Evolutionary conservation across 2,329 filamentous ascomycete genomes (phyloP).

Genomic region (Talaromyces sp.): DNA sequence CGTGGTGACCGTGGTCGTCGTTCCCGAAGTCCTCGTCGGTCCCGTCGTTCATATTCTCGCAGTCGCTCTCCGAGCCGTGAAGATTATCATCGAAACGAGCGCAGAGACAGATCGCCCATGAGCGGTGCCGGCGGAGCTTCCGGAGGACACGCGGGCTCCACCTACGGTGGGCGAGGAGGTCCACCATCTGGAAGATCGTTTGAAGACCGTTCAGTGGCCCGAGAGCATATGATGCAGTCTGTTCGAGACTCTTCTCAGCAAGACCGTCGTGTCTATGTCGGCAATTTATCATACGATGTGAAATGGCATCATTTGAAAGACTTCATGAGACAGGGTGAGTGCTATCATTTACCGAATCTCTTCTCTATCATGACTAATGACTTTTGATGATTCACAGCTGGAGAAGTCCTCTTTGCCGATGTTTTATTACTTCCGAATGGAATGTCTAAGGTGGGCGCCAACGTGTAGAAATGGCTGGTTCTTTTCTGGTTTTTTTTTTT

Average conservation of each 20-base stretch:
- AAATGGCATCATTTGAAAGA: constrained; percentile 99
- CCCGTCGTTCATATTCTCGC: constrained; percentile 73
- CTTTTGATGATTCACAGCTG: constrained; percentile 59
- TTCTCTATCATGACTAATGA: constrained; percentile 29
- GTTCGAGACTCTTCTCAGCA: constrained; percentile 94
- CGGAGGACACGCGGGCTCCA: constrained; percentile 65
- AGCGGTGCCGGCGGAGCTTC: constrained; percentile 64
- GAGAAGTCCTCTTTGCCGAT: constrained; percentile 99
- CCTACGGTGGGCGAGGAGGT: constrained; percentile 57
- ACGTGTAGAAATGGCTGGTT: constrained; percentile 80
- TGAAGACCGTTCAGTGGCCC: constrained; percentile 77
- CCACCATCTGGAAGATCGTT: constrained; percentile 66
- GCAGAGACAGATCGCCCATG: constrained; percentile 84
- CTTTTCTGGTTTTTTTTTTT: constrained; percentile 58
- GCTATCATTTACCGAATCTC: constrained; percentile 21
- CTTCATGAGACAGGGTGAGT: constrained; percentile 98
- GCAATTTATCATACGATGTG: constrained; percentile 98
- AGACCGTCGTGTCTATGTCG: constrained; percentile 98
- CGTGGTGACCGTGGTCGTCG: constrained; percentile 48
- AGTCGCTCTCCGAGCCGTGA: constrained; percentile 75
- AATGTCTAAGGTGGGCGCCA: constrained; percentile 99
- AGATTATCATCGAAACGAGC: constrained; percentile 69
- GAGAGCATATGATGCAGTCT: constrained; percentile 94
- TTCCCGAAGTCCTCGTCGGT: constrained; percentile 76
- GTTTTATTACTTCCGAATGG: constrained; percentile 99